Base-by-base conservation (phyloP, 2,329 filamentous ascomycete species). In the Diaporthe sp. region DNA sequence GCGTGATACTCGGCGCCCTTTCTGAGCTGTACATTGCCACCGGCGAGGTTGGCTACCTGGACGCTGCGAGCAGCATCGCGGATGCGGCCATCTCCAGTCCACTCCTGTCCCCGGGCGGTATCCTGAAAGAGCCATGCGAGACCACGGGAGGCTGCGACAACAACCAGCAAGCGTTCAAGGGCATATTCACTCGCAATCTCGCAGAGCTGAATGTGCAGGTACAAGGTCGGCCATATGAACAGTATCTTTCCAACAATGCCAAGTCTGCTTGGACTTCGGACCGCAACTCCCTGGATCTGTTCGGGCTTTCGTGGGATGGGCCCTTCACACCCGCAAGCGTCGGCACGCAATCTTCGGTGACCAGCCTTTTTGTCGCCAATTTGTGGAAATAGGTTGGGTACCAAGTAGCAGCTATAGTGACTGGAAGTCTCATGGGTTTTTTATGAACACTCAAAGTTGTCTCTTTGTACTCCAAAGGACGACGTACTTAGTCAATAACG, bases 121-220 rank as follows among this genome's bases (percentile, higher is more conserved):
- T 92, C 35, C 81, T 92, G 4, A 84, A 84, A 37, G 88, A 89
- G 35, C 76, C 80, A 4, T 89, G 88, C 76, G 87, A 88, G 72
- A 81, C 83, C 0, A 76, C 78, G n/a, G 89, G 86, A 71, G 85
- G 84, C 15, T 80, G 79, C 25, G 88, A 92, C 74, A 88, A 86
- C 1, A 86, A 89, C 44, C 91, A 93, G 78, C 75, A 80, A 70
- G 66, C 76, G 30, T 95, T 94, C 87, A 94, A 95, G 82, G 93
- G 93, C 4, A 85, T 94, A 47, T 94, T 94, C 76, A 86, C 90
- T 22, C 87, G 92, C 27, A 93, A 93, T 79, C 83, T 95, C 27
- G 85, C 87, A 44, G 87, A 89, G 71, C 81, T 95, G 44, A 85
- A 92, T 30, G 79, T 42, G 2, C 44, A 71, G 27, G n/a, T 77